Evolutionary conservation across 192 early-diverging fungal species (phyloP).

Genomic region (Backusella tarrabulga): DNA sequence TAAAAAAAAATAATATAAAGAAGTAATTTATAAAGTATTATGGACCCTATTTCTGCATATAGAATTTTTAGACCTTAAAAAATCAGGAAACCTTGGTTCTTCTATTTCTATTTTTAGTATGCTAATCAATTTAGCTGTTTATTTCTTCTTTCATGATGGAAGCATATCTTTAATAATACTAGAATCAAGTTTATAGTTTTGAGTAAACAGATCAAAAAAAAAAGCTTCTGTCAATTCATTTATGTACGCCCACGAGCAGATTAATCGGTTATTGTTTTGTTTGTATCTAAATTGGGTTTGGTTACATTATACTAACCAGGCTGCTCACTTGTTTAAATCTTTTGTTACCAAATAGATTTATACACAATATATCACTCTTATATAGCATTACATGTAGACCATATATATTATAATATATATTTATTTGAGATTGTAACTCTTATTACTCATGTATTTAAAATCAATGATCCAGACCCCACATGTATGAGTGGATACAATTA

Average conservation of each 20-base stretch:
- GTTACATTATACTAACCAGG: background rate
- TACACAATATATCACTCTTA: background rate
- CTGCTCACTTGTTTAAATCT: background rate
- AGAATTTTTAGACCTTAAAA: background rate
- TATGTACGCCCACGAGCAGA: background rate
- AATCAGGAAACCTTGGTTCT: background rate
- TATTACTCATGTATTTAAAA: background rate
- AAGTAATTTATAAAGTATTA: background rate
- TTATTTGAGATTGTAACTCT: background rate
- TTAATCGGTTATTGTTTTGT: background rate
- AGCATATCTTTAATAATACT: background rate
- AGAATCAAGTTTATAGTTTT: background rate
- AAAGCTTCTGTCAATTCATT: background rate
- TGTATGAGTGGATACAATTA: background rate
- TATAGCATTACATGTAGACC: background rate
- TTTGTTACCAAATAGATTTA: background rate
- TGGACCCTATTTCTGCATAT: background rate
- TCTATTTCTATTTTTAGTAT: background rate
- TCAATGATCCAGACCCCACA: background rate
- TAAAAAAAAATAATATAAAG: background rate
- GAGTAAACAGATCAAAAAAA: background rate
- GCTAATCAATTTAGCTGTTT: background rate
- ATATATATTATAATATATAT: background rate
- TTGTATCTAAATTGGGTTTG: background rate
- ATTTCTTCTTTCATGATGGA: background rate